phyloP scores from a whole-genome alignment of 202 grass and related monocot genomes.

The Musa balbisiana region DNA sequence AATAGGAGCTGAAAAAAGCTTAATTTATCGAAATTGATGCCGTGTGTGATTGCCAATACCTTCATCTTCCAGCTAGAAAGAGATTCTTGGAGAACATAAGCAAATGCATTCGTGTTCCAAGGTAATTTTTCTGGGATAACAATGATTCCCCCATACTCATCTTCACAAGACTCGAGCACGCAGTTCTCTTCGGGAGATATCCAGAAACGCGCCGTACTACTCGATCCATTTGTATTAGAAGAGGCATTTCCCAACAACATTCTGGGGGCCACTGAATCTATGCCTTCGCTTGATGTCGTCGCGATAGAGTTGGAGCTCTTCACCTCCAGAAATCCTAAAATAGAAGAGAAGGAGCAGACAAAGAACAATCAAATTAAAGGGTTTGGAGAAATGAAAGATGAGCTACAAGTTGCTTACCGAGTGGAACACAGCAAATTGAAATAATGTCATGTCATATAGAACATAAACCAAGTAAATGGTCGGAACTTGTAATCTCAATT shows the following conservation, averaged over 20 bases:
- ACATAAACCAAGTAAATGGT: background rate
- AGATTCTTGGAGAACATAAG: constrained; percentile 41
- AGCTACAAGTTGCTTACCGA: no score
- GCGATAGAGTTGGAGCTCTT: constrained; percentile 29
- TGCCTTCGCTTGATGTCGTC: constrained; percentile 20
- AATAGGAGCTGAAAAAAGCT: no score
- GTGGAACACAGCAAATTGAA: background rate
- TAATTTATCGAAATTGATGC: background rate
- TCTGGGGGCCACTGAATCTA: constrained; percentile 11
- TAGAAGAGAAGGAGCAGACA: constrained; percentile 12
- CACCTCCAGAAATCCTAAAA: constrained; percentile 18
- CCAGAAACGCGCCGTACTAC: constrained; percentile 14
- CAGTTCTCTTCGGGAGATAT: constrained; percentile 31
- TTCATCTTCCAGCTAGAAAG: constrained; percentile 68
- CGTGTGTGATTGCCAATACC: constrained; percentile 29
- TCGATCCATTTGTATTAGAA: constrained; percentile 27
- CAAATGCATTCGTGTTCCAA: constrained; percentile 40
- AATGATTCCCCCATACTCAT: constrained; percentile 81
- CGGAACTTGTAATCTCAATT: no score
- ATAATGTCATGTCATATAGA: background rate
- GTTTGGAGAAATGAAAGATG: background rate
- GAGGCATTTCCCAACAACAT: constrained; percentile 20
- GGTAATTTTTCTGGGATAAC: constrained; percentile 62
- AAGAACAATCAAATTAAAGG: background rate
- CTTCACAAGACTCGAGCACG: constrained; percentile 57